Evolutionary conservation across 257 asterid species (phyloP), one percentile per base, ranked within the genome.

Genomic region (Pogostemon cablin): DNA sequence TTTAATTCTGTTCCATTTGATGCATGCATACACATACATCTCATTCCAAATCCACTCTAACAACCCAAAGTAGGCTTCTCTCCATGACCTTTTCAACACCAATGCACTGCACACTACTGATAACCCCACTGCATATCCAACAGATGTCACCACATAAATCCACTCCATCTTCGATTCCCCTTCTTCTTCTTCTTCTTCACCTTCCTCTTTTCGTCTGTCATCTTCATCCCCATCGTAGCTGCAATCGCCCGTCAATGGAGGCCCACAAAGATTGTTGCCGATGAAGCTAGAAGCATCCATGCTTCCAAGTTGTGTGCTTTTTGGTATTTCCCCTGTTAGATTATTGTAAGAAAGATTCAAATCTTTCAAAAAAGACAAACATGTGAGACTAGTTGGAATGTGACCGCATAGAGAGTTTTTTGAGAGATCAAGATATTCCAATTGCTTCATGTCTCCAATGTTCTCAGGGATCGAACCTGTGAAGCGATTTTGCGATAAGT

Each of bases 401-500:
- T 50, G 46, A n/a, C 83, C 77, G 0, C 59, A 53, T 4, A 82
- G n/a, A 1, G 20, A 74, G 71, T 77, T 77, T 2, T 42, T 57
- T 12, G 78, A 81, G 0, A 77, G 44, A 62, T 74, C 80, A 25
- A 76, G 72, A 55, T 72, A 70, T 56, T 76, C 65, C 43, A 71
- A 17, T 49, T 59, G 65, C 71, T 68, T 68, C 79, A 75, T 68
- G 9, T 75, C 65, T 41, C 74, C 79, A 15, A 75, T 62, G 3
- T 5, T 6, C 2, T 5, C 7, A 0, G 78, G 85, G 38, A 77
- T 74, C 42, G 15, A 32, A 12, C 81, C 75, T 2, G 42, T 55
- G 25, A 82, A 61, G 4, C 55, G 55, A 60, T 79, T 76, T 1
- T n/a, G 40, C 6, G 80, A 82, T 25, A 79, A 68, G 65, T 70